phyloP scores from a whole-genome alignment of 2,329 filamentous ascomycete species.

The Diplodia mutila region DNA sequence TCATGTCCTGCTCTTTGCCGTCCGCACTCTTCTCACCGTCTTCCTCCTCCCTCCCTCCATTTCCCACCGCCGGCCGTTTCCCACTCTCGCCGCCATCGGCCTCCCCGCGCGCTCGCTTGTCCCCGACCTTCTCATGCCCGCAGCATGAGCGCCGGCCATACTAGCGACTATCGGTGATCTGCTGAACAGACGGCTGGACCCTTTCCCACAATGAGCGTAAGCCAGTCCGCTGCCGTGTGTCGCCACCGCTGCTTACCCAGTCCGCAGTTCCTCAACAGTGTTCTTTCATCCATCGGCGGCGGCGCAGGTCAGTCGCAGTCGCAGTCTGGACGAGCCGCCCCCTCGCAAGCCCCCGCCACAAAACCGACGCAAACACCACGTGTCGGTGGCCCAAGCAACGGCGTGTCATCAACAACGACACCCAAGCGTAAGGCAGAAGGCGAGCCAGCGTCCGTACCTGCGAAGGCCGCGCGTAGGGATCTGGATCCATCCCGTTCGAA shows the following conservation, averaged over 20 bases:
- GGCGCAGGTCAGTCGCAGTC: conserved; percentile 34
- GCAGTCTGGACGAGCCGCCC: conserved; percentile 29
- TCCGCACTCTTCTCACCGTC: background rate
- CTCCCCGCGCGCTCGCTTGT: background rate
- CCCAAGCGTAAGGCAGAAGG: conserved; percentile 48
- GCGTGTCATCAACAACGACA: conserved; percentile 36
- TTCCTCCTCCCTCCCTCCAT: background rate
- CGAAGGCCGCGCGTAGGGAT: conserved; percentile 42
- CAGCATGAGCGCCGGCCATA: conserved; percentile 24
- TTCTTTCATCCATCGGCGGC: conserved; percentile 42
- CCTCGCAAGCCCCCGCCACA: conserved; percentile 29
- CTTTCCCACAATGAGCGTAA: conserved; percentile 43
- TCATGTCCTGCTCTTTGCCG: conserved; percentile 21
- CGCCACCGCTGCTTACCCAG: conserved; percentile 2
- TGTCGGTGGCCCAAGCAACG: conserved; percentile 30
- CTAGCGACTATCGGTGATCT: conserved; percentile 23
- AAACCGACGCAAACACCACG: conserved; percentile 22
- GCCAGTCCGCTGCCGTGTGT: conserved; percentile 27
- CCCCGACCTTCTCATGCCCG: conserved; percentile 7
- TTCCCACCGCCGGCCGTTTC: background rate
- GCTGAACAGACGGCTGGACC: conserved; percentile 18
- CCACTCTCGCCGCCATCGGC: background rate
- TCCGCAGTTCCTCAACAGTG: conserved; percentile 38
- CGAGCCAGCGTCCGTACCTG: conserved; percentile 36
- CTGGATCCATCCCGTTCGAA: conserved; percentile 27